These are phyloP conservation scores for Centrapalus pauciflorus DNA, from an alignment of 129 eudicot genomes.

Conservation along the genomic window DNA sequence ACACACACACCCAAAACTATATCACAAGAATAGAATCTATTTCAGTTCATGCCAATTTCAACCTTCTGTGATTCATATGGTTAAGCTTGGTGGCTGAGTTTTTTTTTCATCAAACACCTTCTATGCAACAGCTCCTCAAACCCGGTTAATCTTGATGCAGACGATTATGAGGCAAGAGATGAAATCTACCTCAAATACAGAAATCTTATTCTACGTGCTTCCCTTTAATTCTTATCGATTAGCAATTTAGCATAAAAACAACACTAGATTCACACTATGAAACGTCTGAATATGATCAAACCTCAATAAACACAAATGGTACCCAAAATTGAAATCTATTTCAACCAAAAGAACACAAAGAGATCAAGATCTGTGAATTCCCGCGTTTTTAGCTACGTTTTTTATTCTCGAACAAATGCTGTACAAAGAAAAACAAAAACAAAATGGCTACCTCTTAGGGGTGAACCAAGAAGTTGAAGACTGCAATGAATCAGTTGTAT, in stretches of 20 bases:
- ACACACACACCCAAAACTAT: not conserved
- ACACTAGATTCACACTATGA: not conserved
- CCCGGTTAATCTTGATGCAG: not conserved
- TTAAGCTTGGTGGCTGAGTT: not conserved
- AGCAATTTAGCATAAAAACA: not conserved
- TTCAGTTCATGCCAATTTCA: not conserved
- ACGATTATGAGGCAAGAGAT: not conserved
- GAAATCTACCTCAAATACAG: not conserved
- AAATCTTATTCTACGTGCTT: not conserved
- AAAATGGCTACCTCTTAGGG: slow-evolving; percentile 22
- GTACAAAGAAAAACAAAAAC: not conserved
- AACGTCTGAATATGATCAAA: not conserved
- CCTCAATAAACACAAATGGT: not conserved
- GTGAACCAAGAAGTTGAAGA: slow-evolving; percentile 26
- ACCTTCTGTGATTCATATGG: not conserved
- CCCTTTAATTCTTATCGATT: not conserved
- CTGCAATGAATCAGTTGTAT: slow-evolving; percentile 9
- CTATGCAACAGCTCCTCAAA: not conserved
- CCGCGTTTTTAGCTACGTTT: not conserved
- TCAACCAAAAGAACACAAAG: not conserved
- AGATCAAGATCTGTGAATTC: slow-evolving; percentile 4
- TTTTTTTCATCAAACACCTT: not conserved
- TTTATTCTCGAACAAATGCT: not conserved
- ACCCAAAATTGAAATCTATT: not conserved
- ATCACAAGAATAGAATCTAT: not conserved